Evolutionary conservation across 2,329 filamentous ascomycete species (phyloP), one percentile per base, ranked within the genome.

Genomic region (Microdochium paspali): DNA sequence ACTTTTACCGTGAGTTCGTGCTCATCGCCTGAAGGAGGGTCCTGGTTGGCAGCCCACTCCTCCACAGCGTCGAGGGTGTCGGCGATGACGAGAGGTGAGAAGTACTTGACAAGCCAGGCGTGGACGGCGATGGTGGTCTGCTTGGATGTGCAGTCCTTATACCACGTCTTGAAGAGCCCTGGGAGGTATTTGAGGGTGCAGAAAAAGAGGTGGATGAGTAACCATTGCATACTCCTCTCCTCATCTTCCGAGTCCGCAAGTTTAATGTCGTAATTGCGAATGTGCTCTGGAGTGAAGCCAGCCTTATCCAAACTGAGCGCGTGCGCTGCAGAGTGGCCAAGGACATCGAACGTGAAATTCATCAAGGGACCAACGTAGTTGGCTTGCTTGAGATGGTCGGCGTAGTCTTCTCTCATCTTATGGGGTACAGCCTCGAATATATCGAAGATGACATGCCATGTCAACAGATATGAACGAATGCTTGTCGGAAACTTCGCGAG

Each of bases 371-470:
- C 66, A 1, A 95, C 67, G 48, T 84, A 83, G 10, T 82, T 77
- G 13, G 83, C 82, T 24, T 85, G 77, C 61, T 90, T 93, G 48
- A 98, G 76, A 49, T 86, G 80, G 23, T 88, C 79, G 0, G 81
- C 78, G 58, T 96, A 97, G 57, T 90, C 83, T 49, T 79, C 80
- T 55, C 89, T 86, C 15, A 97, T 81, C 56, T 89, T 88, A 63
- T 87, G 84, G 0, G 90, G 88, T 12, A 90, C 82, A 20, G 82
- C 80, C 18, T 74, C 71, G 60, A 91, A 94, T 42, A 91, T 84
- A 56, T 95, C 89, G 60, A 95, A 97, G 0, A 96, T 76, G 1
- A 97, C 73, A 53, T 87, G 80, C 93, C 93, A 98, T 10, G 88
- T 86, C 24, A 95, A 72, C 2, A 98, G 73, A 58, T 96, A 98